These are phyloP conservation scores for Hyaloscypha finlandica DNA, from an alignment of 495 filamentous ascomycete genomes.

Conservation along the genomic window DNA sequence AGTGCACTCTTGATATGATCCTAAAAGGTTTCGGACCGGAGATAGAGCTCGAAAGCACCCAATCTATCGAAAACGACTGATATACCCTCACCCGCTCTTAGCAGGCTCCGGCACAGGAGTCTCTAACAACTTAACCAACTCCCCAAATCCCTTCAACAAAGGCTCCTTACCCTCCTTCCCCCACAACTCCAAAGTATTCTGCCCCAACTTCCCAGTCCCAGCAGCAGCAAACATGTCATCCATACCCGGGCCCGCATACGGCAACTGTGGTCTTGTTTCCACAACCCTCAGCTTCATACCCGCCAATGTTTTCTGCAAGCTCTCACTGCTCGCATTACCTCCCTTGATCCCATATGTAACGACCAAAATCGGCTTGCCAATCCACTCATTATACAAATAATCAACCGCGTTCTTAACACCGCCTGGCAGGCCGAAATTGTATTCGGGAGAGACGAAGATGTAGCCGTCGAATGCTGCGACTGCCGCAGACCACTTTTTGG, in stretches of 20 bases:
- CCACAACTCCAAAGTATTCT: slow-evolving; percentile 10
- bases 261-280: slow-evolving; percentile 10
- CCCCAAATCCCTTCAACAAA: slow-evolving; percentile 16
- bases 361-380: slow-evolving; percentile 55
- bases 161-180: slow-evolving; percentile 16
- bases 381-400: slow-evolving; percentile 61
- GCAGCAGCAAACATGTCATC: slow-evolving; percentile 3
- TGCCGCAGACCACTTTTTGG: slow-evolving; percentile 47
- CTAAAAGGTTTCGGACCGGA: too few species aligned
- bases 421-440: slow-evolving; percentile 55
- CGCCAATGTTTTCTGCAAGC: neutral
- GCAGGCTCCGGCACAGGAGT: too few species aligned
- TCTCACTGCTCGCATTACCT: slow-evolving; percentile 37
- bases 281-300: slow-evolving; percentile 1
- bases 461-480: slow-evolving; percentile 52
- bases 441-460: slow-evolving; percentile 54
- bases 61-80: too few species aligned
- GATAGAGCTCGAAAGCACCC: too few species aligned
- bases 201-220: slow-evolving; percentile 6
- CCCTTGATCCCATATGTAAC: slow-evolving; percentile 56
- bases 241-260: slow-evolving; percentile 3
- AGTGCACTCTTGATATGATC: too few species aligned
- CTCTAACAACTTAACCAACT: slow-evolving; percentile 7
- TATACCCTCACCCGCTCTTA: too few species aligned
- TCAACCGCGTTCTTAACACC: slow-evolving; percentile 65